phyloP scores from a whole-genome alignment of 331 rosid genomes.

The Rhamnella rubrinervis region DNA sequence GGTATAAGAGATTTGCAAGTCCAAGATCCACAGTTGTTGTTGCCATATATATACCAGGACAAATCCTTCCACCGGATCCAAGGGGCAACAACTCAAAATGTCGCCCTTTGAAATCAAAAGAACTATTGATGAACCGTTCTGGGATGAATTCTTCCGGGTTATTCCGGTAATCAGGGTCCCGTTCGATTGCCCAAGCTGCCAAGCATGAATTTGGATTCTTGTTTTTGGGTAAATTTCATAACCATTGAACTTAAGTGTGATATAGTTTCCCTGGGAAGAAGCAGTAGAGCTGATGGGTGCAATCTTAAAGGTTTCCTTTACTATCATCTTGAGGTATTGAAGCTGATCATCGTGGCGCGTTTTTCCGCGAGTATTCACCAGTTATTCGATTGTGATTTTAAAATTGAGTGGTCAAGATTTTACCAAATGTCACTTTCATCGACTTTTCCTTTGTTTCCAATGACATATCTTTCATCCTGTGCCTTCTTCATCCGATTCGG shows the following conservation, averaged over 20 bases:
- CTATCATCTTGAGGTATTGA: slow-evolving; percentile 33
- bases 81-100: slow-evolving; percentile 35
- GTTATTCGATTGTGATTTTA: too few species aligned
- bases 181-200: slow-evolving; percentile 43
- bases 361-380: too few species aligned
- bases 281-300: slow-evolving; percentile 40
- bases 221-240: slow-evolving; percentile 32
- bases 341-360: too few species aligned
- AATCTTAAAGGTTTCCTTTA: slow-evolving; percentile 45
- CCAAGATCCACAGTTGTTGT: slow-evolving; percentile 25
- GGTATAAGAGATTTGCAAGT: slow-evolving; percentile 39
- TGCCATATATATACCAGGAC: slow-evolving; percentile 37
- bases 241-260: slow-evolving; percentile 22
- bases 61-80: slow-evolving; percentile 38
- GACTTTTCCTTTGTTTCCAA: slow-evolving; percentile 27
- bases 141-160: slow-evolving; percentile 44
- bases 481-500: slow-evolving; percentile 39
- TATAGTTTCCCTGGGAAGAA: slow-evolving; percentile 35
- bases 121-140: slow-evolving; percentile 34
- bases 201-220: slow-evolving; percentile 19
- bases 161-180: slow-evolving; percentile 34
- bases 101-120: slow-evolving; percentile 35
- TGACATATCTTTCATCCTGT: slow-evolving; percentile 33
- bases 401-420: too few species aligned
- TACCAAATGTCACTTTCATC: slow-evolving; percentile 13